A percentile compares a stretch with the other conserved stretches of the same genome.
These are phyloP conservation scores for Aspergillus novoparasiticus DNA, from an alignment of 2,329 filamentous ascomycete species.

Conservation along the genomic window DNA sequence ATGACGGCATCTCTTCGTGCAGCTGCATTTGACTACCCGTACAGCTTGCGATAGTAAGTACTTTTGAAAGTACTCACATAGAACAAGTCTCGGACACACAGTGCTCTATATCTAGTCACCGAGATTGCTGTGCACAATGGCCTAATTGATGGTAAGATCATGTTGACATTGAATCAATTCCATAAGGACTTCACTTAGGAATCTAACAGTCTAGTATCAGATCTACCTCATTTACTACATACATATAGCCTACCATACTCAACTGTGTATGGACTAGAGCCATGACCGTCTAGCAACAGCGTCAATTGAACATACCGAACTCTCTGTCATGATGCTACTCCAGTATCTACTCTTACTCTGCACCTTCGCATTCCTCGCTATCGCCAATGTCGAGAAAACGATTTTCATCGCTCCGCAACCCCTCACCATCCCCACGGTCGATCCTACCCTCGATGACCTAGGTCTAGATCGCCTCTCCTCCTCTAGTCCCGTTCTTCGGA, in stretches of 20 bases:
- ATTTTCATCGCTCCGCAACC: constrained; percentile 77
- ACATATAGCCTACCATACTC: neutral
- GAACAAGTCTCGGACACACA: neutral
- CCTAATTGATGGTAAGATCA: neutral
- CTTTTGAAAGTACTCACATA: no score
- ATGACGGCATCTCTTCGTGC: constrained; percentile 17
- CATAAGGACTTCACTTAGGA: neutral
- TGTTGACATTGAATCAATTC: neutral
- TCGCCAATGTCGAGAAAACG: constrained; percentile 85
- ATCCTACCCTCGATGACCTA: constrained; percentile 62
- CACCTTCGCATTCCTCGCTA: constrained; percentile 17
- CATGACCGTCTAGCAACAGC: neutral
- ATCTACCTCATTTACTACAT: neutral
- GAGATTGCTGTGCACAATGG: neutral
- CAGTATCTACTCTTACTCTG: constrained; percentile 23
- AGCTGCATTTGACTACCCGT: neutral
- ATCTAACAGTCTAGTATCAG: neutral
- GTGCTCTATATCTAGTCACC: neutral
- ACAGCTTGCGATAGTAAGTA: no score
- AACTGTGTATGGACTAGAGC: neutral
- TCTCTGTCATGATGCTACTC: constrained; percentile 6
- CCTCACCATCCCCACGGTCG: constrained; percentile 57
- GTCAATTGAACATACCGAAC: no score
- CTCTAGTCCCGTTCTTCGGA: constrained; percentile 58
- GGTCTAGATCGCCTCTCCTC: constrained; percentile 68